Percentiles rank a stretch among this genome's conserved stretches.
These are phyloP conservation scores for Rhizopus microsporus DNA, from an alignment of 371 early-diverging fungal genomes.

Conservation along the genomic window DNA sequence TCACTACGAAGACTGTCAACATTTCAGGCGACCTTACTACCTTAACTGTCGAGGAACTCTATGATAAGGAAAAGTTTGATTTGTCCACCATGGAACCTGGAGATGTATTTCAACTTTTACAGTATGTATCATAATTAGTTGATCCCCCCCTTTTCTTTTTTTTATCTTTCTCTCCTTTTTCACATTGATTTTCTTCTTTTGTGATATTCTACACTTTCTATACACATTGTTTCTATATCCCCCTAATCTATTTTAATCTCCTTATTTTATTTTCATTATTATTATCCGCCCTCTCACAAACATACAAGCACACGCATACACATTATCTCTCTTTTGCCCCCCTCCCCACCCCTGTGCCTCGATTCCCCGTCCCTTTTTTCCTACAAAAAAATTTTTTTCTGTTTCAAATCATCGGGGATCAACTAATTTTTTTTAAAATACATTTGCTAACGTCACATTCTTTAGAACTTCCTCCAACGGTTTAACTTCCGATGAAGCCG, in stretches of 20 bases:
- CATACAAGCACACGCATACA: too few relatives aligned
- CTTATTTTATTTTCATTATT: not conserved
- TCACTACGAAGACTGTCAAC: constrained; percentile 29
- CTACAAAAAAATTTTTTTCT: constrained; percentile 13
- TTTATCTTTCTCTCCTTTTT: constrained; percentile 5
- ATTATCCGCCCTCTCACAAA: too few relatives aligned
- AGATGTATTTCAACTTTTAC: constrained; percentile 71
- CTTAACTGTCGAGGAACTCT: constrained; percentile 72
- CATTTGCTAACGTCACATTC: constrained; percentile 22
- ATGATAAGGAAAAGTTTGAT: constrained; percentile 81
- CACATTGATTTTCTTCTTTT: not conserved
- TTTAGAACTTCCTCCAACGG: constrained; percentile 59
- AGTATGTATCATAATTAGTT: constrained; percentile 38
- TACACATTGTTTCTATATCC: not conserved
- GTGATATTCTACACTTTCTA: not conserved
- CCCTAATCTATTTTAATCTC: constrained; percentile 10
- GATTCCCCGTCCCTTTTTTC: constrained; percentile 10
- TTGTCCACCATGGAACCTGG: constrained; percentile 78
- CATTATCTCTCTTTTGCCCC: not conserved
- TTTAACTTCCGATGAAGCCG: constrained; percentile 67
- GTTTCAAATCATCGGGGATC: constrained; percentile 6
- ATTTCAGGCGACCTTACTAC: constrained; percentile 59
- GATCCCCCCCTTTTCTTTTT: constrained; percentile 7
- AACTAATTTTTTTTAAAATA: constrained; percentile 5
- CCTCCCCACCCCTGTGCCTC: constrained; percentile 5